Evolutionary conservation across 2,329 filamentous ascomycete genomes (phyloP).

Genomic region (Coniochaeta sp.): DNA sequence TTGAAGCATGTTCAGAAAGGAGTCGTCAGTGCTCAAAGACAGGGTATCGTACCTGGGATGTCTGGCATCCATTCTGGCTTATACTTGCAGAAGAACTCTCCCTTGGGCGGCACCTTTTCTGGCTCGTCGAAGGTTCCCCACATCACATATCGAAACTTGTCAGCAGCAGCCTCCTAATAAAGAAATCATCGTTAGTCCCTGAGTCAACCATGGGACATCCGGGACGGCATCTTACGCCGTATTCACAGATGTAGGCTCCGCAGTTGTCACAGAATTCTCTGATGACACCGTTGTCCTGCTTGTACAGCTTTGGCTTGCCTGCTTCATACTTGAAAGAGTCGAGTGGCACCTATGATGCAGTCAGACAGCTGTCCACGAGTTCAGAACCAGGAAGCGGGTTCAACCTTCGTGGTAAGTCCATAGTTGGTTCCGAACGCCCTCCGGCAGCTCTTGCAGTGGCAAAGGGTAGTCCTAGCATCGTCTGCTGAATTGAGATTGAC

Average conservation of each 20-base stretch:
- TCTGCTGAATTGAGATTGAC: slow-evolving; percentile 17
- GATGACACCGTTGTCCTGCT: slow-evolving; percentile 22
- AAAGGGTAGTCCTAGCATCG: slow-evolving; percentile 21
- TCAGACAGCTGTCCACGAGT: neutral
- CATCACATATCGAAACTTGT: slow-evolving; percentile 33
- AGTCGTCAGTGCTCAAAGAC: too few species aligned
- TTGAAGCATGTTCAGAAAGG: neutral
- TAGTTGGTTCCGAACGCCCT: slow-evolving; percentile 25
- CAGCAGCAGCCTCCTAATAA: slow-evolving; percentile 30
- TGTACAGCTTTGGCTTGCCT: slow-evolving; percentile 18
- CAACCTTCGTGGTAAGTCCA: slow-evolving; percentile 21
- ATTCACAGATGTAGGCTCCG: slow-evolving; percentile 24
- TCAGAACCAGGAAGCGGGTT: neutral
- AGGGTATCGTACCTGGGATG: slow-evolving; percentile 27
- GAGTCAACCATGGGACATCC: neutral
- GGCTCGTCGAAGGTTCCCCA: slow-evolving; percentile 42
- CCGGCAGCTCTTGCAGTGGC: slow-evolving; percentile 23
- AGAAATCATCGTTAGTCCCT: neutral
- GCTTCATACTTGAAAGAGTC: slow-evolving; percentile 17
- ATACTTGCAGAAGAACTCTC: slow-evolving; percentile 45
- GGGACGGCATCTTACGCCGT: slow-evolving; percentile 14
- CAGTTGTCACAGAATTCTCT: slow-evolving; percentile 23
- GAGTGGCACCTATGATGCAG: slow-evolving; percentile 13
- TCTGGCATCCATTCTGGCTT: slow-evolving; percentile 42
- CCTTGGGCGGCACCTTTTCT: slow-evolving; percentile 40